Conservation (phyloP, 1,284 basidiomycete species). For the Mycena citricolor region DNA sequence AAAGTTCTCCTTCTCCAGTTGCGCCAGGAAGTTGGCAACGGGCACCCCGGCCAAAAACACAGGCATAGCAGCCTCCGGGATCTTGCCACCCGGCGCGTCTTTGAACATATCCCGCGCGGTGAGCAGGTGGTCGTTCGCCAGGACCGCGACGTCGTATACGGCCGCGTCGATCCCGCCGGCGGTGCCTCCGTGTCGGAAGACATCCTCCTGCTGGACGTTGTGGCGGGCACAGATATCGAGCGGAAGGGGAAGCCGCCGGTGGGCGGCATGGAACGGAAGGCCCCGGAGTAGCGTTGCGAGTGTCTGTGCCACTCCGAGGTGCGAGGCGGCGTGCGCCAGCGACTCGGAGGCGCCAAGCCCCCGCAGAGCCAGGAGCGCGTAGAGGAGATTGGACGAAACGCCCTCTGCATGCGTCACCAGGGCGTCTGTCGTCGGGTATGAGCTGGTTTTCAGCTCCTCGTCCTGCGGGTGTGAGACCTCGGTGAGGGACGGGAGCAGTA, state of each 20-base stretch:
- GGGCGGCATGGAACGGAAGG: constrained; percentile 73
- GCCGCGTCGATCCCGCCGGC: constrained; percentile 72
- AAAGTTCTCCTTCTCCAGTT: constrained; percentile 80
- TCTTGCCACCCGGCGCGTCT: constrained; percentile 53
- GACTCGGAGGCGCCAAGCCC: constrained; percentile 56
- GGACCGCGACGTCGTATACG: constrained; percentile 85
- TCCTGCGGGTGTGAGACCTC: constrained; percentile 49
- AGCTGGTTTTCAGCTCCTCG: constrained; percentile 66
- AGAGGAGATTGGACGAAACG: constrained; percentile 78
- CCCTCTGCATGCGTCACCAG: constrained; percentile 75
- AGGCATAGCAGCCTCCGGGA: constrained; percentile 69
- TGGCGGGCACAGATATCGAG: constrained; percentile 81
- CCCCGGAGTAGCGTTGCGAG: constrained; percentile 74
- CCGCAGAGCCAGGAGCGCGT: constrained; percentile 76
- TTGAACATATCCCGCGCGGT: constrained; percentile 82
- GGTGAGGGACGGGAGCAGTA: constrained; percentile 14
- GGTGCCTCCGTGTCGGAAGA: constrained; percentile 69
- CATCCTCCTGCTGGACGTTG: constrained; percentile 83
- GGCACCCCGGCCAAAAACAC: constrained; percentile 83
- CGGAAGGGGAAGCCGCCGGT: constrained; percentile 79
- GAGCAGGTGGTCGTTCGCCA: constrained; percentile 88
- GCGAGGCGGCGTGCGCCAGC: constrained; percentile 78
- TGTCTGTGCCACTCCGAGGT: constrained; percentile 73
- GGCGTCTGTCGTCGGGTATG: constrained; percentile 70
- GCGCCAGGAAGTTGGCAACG: constrained; percentile 68